phyloP scores from a whole-genome alignment of 306 rosid genomes.

The Cucurbita ficifolia region DNA sequence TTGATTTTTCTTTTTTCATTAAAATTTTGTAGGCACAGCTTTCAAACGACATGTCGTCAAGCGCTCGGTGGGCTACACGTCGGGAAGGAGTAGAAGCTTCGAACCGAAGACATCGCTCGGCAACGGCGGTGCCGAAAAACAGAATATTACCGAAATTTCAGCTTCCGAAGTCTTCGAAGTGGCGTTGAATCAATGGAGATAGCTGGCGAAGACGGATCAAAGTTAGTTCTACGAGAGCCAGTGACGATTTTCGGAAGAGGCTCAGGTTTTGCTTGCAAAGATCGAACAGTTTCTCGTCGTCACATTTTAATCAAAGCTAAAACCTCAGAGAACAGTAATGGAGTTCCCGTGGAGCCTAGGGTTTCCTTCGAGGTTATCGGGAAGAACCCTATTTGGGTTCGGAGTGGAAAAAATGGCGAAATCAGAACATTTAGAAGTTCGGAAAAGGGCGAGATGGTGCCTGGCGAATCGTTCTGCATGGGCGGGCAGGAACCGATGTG shows the following conservation, averaged over 20 bases:
- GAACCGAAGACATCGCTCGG: not conserved
- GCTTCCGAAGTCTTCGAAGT: not conserved
- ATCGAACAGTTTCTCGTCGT: conserved; percentile 52
- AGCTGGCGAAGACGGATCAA: conserved; percentile 39
- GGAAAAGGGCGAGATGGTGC: conserved; percentile 40
- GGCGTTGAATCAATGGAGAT: conserved; percentile 26
- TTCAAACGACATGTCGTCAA: not conserved
- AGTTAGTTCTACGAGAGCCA: conserved; percentile 1
- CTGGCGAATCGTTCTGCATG: conserved; percentile 59
- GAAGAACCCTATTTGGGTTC: conserved; percentile 69
- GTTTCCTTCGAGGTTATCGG: conserved; percentile 64
- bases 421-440: conserved; percentile 33
- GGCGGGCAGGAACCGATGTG: conserved; percentile 37
- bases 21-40: not conserved
- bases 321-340: not conserved
- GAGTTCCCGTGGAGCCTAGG: conserved; percentile 14
- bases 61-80: not conserved
- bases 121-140: not conserved
- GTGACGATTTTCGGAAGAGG: conserved; percentile 41
- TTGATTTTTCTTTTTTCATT: too few relatives aligned
- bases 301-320: conserved; percentile 33
- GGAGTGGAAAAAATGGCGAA: conserved; percentile 9
- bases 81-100: not conserved
- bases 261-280: conserved; percentile 33
- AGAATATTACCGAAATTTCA: not conserved